Percentiles rank a stretch among this genome's conserved stretches.
These are phyloP conservation scores for Calonectria pauciramosa DNA, from an alignment of 2,329 filamentous ascomycete genomes.

Conservation along the genomic window DNA sequence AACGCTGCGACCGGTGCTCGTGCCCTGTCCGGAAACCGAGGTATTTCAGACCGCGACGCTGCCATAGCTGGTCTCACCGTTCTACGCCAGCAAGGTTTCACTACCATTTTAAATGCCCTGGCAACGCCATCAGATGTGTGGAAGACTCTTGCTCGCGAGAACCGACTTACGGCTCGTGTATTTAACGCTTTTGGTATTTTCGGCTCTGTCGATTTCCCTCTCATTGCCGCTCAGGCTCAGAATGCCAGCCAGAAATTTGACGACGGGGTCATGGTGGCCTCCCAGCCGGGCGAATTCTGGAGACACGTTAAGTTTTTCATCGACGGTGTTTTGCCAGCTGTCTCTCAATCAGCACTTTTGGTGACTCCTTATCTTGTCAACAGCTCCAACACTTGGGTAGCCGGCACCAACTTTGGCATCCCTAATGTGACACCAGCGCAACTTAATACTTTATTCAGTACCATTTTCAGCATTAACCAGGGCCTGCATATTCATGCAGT, in stretches of 20 bases:
- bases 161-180: background rate
- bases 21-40: background rate
- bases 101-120: background rate
- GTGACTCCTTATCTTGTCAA: background rate
- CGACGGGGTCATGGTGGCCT: background rate
- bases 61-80: background rate
- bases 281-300: background rate
- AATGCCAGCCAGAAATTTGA: background rate
- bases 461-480: background rate
- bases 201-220: background rate
- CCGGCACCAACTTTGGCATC: background rate
- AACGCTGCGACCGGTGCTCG: background rate
- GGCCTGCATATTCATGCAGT: background rate
- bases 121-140: background rate
- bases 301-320: background rate
- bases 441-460: background rate
- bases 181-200: background rate
- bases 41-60: background rate
- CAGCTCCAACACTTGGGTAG: background rate
- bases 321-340: background rate
- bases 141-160: background rate
- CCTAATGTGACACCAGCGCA: background rate
- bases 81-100: background rate
- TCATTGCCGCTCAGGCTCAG: background rate
- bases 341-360: background rate